Evolutionary conservation across 148 eudicot genomes (phyloP).

Genomic region (Vaccinium corymbosum): DNA sequence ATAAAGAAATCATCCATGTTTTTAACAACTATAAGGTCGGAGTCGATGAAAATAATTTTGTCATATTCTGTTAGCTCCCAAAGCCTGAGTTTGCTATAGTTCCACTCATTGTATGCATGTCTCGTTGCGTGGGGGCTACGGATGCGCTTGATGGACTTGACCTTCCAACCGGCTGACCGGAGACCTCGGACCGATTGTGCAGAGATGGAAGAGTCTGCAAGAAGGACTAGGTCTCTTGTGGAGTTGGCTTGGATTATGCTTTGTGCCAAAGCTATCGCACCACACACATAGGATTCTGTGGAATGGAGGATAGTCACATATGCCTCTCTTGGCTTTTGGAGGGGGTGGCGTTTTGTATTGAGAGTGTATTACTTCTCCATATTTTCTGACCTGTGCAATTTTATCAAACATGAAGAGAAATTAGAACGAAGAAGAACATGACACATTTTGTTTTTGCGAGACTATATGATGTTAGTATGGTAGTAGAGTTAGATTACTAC

Average conservation of each 20-base stretch:
- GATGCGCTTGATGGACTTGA: conserved; percentile 45
- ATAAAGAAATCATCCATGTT: conserved; percentile 55
- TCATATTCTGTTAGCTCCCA: conserved; percentile 63
- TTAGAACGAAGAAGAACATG: too few relatives aligned
- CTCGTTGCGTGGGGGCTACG: conserved; percentile 41
- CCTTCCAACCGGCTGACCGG: conserved; percentile 55
- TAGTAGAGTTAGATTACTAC: too few relatives aligned
- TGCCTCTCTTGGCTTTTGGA: conserved; percentile 40
- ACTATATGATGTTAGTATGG: too few relatives aligned
- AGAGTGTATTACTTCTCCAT: conserved; percentile 4
- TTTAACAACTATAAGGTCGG: conserved; percentile 46
- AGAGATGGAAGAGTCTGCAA: conserved; percentile 50
- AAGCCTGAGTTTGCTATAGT: conserved; percentile 66
- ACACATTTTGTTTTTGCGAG: too few relatives aligned
- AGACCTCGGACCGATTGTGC: conserved; percentile 45
- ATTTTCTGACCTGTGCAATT: conserved; percentile 2
- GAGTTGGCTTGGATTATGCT: conserved; percentile 60
- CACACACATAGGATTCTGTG: conserved; percentile 63
- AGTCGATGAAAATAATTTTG: conserved; percentile 57
- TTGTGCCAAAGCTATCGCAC: conserved; percentile 68
- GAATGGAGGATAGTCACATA: conserved; percentile 70
- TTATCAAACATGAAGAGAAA: too few relatives aligned
- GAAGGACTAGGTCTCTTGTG: conserved; percentile 59
- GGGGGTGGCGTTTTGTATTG: not conserved
- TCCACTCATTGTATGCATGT: conserved; percentile 53